Percentiles rank a stretch among this genome's conserved stretches.
These are phyloP conservation scores for Scheffersomyces lignosus DNA, from an alignment of 805 yeast genomes.

Conservation along the genomic window DNA sequence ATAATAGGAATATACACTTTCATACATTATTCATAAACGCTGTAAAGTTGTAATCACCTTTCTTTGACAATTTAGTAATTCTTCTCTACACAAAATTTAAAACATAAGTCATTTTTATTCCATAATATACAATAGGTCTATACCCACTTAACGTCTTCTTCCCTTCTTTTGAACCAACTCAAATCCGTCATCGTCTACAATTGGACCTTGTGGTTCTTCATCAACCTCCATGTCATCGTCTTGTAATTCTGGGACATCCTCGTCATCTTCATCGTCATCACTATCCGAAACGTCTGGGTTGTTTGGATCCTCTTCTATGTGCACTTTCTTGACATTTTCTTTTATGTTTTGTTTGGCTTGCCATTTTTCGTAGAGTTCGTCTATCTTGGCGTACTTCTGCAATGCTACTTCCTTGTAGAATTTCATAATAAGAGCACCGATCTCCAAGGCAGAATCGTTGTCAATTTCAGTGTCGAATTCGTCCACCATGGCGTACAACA, in stretches of 20 bases:
- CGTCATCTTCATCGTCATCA: constrained; percentile 49
- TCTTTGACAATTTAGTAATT: constrained; percentile 2
- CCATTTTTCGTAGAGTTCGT: constrained; percentile 60
- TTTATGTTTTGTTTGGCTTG: constrained; percentile 47
- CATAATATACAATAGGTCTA: constrained; percentile 1
- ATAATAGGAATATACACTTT: too few relatives aligned
- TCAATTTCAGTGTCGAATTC: constrained; percentile 90
- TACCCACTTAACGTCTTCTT: constrained; percentile 31
- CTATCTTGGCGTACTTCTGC: constrained; percentile 55
- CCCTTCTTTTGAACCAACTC: constrained; percentile 79
- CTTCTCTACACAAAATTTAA: not conserved
- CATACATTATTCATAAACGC: too few relatives aligned
- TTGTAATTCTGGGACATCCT: constrained; percentile 21
- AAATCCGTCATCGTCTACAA: constrained; percentile 93
- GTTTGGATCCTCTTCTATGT: constrained; percentile 58
- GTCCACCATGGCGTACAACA: constrained; percentile 88
- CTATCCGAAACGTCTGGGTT: constrained; percentile 57
- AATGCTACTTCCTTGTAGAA: constrained; percentile 64
- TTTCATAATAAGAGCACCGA: constrained; percentile 66
- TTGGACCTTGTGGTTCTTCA: constrained; percentile 48
- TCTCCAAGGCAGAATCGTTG: constrained; percentile 79
- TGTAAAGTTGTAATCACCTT: too few relatives aligned
- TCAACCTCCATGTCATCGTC: constrained; percentile 35
- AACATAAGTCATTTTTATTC: not conserved
- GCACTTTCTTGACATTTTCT: constrained; percentile 37